Conservation (phyloP, 768 basidiomycete genomes). For the Lentinus brumalis region DNA sequence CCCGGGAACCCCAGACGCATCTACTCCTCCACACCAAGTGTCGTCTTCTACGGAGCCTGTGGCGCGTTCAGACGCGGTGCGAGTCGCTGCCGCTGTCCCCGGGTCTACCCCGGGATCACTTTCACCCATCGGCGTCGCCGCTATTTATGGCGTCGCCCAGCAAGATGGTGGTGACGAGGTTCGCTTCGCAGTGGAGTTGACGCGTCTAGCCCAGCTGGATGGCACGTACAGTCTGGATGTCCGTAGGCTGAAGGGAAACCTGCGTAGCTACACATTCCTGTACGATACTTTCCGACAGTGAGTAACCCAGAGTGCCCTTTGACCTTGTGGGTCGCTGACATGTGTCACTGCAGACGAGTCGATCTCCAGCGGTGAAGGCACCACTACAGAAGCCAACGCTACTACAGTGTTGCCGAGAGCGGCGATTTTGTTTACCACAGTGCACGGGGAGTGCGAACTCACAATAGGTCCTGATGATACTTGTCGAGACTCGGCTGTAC, state of each 20-base stretch:
- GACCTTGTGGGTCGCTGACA: neutral
- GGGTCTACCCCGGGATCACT: slow-evolving; percentile 11
- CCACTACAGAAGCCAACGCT: too few species aligned
- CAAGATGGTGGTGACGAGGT: slow-evolving; percentile 95
- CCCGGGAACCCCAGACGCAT: slow-evolving; percentile 59
- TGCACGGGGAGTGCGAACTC: too few species aligned
- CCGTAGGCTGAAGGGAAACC: slow-evolving; percentile 86
- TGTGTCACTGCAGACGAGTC: slow-evolving; percentile 22
- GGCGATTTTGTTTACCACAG: too few species aligned
- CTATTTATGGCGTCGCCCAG: slow-evolving; percentile 75
- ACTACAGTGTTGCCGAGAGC: too few species aligned
- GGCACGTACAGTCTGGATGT: slow-evolving; percentile 93
- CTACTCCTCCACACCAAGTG: slow-evolving; percentile 39
- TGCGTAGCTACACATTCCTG: slow-evolving; percentile 91
- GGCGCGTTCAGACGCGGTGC: slow-evolving; percentile 24
- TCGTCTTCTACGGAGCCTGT: slow-evolving; percentile 25
- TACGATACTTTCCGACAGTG: slow-evolving; percentile 88
- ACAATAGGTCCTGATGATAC: too few species aligned
- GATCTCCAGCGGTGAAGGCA: slow-evolving; percentile 29
- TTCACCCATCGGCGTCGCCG: slow-evolving; percentile 43
- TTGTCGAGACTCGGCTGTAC: too few species aligned
- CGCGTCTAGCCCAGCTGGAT: slow-evolving; percentile 84
- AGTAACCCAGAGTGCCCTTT: slow-evolving; percentile 34
- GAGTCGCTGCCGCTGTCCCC: slow-evolving; percentile 20
- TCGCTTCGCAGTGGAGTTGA: slow-evolving; percentile 93